Conservation (phyloP, 2,329 filamentous ascomycete species). For the Sclerotinia glacialis region DNA sequence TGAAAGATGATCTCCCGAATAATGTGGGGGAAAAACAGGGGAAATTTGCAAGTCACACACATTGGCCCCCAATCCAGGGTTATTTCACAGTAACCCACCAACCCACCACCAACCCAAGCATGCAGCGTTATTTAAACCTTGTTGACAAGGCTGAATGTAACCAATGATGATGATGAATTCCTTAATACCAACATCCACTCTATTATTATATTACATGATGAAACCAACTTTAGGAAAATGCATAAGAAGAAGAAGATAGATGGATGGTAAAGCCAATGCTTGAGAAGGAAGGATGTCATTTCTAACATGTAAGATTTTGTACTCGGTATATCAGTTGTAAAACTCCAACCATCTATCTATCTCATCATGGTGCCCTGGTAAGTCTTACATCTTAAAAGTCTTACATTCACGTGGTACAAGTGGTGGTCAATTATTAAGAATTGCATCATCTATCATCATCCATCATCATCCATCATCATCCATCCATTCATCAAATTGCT, state of each 20-base stretch:
- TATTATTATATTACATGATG: not conserved
- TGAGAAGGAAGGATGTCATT: no score
- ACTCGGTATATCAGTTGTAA: no score
- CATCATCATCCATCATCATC: not conserved
- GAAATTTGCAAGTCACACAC: not conserved
- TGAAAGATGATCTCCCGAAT: slow-evolving; percentile 11
- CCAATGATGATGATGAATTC: not conserved
- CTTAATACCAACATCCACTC: not conserved
- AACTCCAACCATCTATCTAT: no score
- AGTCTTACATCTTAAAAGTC: no score
- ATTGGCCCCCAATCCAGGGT: not conserved
- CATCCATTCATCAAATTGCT: not conserved
- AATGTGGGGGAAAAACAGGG: slow-evolving; percentile 18
- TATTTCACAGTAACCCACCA: no score
- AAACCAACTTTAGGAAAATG: not conserved
- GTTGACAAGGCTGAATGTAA: slow-evolving; percentile 13
- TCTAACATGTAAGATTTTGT: no score
- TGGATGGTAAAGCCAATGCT: no score
- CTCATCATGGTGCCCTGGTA: no score
- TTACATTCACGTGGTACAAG: not conserved
- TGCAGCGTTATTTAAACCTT: not conserved
- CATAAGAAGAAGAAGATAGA: no score
- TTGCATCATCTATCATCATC: not conserved
- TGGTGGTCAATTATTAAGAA: not conserved
- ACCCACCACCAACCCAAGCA: no score